Conservation (phyloP, 169 alveolate genomes). For the Plasmodium ovale region DNA sequence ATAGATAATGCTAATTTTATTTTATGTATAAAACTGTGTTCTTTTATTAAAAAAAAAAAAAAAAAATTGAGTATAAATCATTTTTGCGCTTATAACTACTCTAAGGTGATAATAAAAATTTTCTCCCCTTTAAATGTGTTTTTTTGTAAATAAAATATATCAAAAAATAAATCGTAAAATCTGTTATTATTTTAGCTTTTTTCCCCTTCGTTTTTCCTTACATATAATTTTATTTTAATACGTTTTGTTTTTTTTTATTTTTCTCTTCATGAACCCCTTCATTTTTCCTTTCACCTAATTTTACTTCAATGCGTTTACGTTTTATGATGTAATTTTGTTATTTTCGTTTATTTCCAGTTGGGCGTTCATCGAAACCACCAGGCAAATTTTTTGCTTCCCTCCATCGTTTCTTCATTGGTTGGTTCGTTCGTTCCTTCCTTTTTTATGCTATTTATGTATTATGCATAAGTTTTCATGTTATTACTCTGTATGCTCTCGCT, state of each 20-base stretch:
- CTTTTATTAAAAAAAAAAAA: not conserved
- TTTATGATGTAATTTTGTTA: not conserved
- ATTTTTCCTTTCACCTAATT: too few relatives aligned
- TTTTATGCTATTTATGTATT: too few relatives aligned
- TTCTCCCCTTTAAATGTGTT: not conserved
- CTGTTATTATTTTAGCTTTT: not conserved
- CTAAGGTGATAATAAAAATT: not conserved
- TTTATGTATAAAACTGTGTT: not conserved
- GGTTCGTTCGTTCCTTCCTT: too few relatives aligned
- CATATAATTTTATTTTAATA: not conserved
- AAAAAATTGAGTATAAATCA: not conserved
- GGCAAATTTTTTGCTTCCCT: not conserved
- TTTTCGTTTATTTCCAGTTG: not conserved
- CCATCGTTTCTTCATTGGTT: too few relatives aligned
- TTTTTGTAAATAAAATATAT: not conserved
- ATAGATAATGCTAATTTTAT: not conserved
- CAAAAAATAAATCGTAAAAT: not conserved
- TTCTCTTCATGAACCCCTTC: too few relatives aligned
- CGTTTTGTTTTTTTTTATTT: not conserved
- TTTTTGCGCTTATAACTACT: not conserved
- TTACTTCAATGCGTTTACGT: too few relatives aligned
- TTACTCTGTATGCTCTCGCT: not conserved
- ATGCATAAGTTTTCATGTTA: not conserved
- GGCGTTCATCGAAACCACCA: not conserved
- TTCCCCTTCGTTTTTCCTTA: not conserved